A percentile compares a stretch with the other conserved stretches of the same genome.
These are phyloP conservation scores for Graphilbum sp. DNA, from an alignment of 2,329 filamentous ascomycete genomes.

Conservation along the genomic window DNA sequence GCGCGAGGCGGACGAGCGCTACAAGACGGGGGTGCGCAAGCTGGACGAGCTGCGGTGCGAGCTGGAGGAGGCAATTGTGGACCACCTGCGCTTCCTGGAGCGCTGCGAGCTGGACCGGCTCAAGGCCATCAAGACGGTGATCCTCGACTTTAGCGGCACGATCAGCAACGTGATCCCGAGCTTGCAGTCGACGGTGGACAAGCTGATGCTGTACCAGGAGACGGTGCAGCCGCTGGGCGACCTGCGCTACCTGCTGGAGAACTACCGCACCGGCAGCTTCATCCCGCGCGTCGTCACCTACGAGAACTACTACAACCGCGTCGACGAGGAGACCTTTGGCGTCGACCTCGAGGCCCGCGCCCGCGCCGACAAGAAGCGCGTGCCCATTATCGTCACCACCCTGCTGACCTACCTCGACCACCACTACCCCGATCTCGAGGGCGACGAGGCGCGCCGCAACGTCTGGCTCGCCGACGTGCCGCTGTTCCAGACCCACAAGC, in stretches of 20 bases:
- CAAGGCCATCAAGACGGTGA: slow-evolving; percentile 95
- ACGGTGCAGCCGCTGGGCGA: slow-evolving; percentile 90
- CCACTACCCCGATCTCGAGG: slow-evolving; percentile 93
- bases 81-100: slow-evolving; percentile 90
- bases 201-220: slow-evolving; percentile 98
- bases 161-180: slow-evolving; percentile 97
- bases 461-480: slow-evolving; percentile 95
- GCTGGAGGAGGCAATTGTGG: slow-evolving; percentile 86
- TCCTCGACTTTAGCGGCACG: slow-evolving; percentile 91
- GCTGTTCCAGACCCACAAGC: slow-evolving; percentile 65
- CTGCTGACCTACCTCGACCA: slow-evolving; percentile 91
- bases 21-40: slow-evolving; percentile 72
- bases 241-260: slow-evolving; percentile 85
- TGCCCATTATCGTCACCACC: slow-evolving; percentile 81
- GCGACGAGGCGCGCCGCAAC: slow-evolving; percentile 76
- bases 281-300: slow-evolving; percentile 82
- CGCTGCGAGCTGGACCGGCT: slow-evolving; percentile 90
- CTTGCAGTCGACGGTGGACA: slow-evolving; percentile 87
- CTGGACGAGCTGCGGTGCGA: slow-evolving; percentile 84
- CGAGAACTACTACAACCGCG: slow-evolving; percentile 98
- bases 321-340: slow-evolving; percentile 94
- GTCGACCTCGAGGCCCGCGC: slow-evolving; percentile 94
- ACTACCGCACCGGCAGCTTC: slow-evolving; percentile 89
- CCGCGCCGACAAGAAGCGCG: slow-evolving; percentile 84
- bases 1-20: slow-evolving; percentile 78